These are phyloP conservation scores for Rosa lucieae DNA, from an alignment of 306 rosid genomes.

Conservation along the genomic window DNA sequence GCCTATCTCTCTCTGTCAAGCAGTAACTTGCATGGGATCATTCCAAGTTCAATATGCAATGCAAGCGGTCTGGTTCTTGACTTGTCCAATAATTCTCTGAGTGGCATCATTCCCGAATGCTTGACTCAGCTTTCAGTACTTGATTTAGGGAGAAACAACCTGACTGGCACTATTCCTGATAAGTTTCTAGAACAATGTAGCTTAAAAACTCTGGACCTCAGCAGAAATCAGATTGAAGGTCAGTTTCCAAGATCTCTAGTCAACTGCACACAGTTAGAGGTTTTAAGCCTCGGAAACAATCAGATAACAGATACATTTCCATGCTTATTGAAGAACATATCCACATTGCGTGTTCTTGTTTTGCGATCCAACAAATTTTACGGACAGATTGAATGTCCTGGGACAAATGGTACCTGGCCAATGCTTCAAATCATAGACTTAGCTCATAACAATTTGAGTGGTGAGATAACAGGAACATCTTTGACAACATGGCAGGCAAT, in stretches of 20 bases:
- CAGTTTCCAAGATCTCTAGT: background rate
- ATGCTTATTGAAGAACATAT: background rate
- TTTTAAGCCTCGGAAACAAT: constrained; percentile 16
- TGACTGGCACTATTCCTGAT: constrained; percentile 1
- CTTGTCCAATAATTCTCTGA: background rate
- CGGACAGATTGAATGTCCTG: constrained; percentile 1
- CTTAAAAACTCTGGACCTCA: constrained; percentile 3
- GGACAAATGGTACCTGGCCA: background rate
- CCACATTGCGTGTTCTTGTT: background rate
- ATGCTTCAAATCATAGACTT: constrained; percentile 24
- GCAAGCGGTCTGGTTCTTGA: background rate
- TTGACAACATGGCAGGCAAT: constrained; percentile 7
- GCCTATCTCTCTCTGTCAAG: constrained; percentile 14
- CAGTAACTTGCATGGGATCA: background rate
- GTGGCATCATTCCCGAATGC: constrained; percentile 17
- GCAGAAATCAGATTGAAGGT: background rate
- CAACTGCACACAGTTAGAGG: constrained; percentile 11
- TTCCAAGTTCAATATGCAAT: constrained; percentile 20
- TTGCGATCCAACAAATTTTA: constrained; percentile 12
- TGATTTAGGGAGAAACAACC: constrained; percentile 18
- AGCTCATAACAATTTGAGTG: constrained; percentile 11
- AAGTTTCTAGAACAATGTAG: background rate
- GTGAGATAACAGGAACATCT: background rate
- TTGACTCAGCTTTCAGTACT: background rate
- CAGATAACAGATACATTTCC: constrained; percentile 9